Base-by-base conservation (phyloP, 202 grass and related monocot species). In the Schoenoplectus triqueter region DNA sequence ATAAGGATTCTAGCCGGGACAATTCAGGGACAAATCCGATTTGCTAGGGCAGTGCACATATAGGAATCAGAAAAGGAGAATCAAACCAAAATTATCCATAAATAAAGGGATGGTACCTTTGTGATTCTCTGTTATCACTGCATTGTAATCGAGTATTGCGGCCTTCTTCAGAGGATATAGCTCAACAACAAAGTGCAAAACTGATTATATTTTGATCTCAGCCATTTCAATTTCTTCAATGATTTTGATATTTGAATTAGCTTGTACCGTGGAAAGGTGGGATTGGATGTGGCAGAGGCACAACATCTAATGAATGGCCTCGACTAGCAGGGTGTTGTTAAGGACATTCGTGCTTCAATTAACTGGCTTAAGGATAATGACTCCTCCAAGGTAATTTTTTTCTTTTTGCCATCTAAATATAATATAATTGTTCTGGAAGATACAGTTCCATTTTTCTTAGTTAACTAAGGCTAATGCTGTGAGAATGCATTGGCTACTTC, bases 301-400 rank as follows among this genome's bases (percentile, higher is more conserved):
- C 93, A 94, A 2, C 95, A 92, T 84, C 84, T 98, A 83, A 94
- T 95, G 89, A 88, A 94, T 10, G 93, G 90, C 84, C 87, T 98
- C 10, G 93, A 98, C 48, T 98, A 91, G 96, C 87, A 77, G 61
- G 91, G 91, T 60, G 93, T 93, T 79, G 85, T 98, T 31, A 94
- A 98, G 82, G 96, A 98, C 82, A 95, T 95, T 64, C 80, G 87
- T 5, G 93, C 96, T 88, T 95, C 96, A 68, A 90, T 98, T 87
- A 94, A 98, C 63, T 98, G 96, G 96, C 90, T 98, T 60, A 98
- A 98, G 60, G 75, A 90, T 80, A 94, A 90, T 89, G 93, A 93
- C 69, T 98, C 93, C 63, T 46, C 93, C 52, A 98, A 98, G 93
- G 96, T 91, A 54, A 50, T 78, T 44, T 59, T 59, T 59, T 67